These are phyloP conservation scores for Petunia secreta DNA, from an alignment of 257 asterid genomes.

Conservation along the genomic window DNA sequence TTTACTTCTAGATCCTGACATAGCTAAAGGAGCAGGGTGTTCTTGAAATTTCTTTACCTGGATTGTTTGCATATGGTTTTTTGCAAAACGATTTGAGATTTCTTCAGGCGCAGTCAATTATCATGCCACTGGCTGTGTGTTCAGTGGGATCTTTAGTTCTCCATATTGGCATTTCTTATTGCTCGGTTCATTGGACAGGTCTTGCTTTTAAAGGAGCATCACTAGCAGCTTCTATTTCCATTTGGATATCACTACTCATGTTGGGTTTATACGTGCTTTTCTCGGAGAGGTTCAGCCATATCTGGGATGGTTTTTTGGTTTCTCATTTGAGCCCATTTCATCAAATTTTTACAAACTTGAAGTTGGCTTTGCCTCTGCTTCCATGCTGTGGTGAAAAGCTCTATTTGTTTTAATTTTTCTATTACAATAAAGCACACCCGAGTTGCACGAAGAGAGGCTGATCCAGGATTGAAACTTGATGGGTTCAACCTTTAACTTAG, in stretches of 20 bases:
- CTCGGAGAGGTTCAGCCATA: conserved; percentile 41
- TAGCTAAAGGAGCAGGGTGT: conserved; percentile 57
- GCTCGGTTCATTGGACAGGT: conserved; percentile 45
- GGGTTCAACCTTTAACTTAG: no score
- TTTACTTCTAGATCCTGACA: conserved; percentile 52
- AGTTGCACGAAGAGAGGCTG: no score
- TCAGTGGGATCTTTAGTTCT: conserved; percentile 51
- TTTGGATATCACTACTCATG: conserved; percentile 61
- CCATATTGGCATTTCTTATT: conserved; percentile 58
- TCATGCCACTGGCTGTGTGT: conserved; percentile 58
- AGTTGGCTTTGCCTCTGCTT: conserved; percentile 72
- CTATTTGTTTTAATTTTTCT: background rate
- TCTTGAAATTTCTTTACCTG: conserved; percentile 65
- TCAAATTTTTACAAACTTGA: conserved; percentile 38
- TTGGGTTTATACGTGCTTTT: conserved; percentile 43
- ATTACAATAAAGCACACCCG: no score
- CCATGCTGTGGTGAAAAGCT: conserved; percentile 71
- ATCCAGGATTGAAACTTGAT: no score
- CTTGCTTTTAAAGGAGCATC: conserved; percentile 61
- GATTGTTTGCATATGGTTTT: conserved; percentile 63
- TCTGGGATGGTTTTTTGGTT: conserved; percentile 69
- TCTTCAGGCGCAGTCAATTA: conserved; percentile 65
- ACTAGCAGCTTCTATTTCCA: conserved; percentile 60
- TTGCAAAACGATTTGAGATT: conserved; percentile 66
- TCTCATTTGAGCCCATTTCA: conserved; percentile 42